Percentiles rank a stretch among this genome's conserved stretches.
Conservation (phyloP, 1,284 basidiomycete species). For the Testicularia cyperi region DNA sequence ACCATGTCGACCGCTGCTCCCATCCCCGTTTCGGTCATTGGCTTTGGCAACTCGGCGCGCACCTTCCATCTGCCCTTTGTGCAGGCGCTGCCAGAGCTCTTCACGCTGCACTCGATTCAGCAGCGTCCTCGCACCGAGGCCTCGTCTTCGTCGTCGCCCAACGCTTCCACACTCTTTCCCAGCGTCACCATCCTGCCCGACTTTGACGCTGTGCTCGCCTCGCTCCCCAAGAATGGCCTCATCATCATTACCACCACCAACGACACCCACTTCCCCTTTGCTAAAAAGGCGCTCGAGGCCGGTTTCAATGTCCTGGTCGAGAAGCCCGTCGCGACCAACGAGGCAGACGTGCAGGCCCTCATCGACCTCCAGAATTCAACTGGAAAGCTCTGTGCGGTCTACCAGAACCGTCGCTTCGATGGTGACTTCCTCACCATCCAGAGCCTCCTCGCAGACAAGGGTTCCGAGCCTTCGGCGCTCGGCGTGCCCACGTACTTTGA, state of each 20-base stretch:
- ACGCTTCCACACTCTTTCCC: constrained; percentile 38
- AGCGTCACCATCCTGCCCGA: constrained; percentile 39
- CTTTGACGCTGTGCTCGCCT: constrained; percentile 44
- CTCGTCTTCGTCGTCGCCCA: constrained; percentile 25
- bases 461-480: constrained; percentile 40
- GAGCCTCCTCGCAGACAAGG: constrained; percentile 38
- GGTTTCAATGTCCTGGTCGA: constrained; percentile 57
- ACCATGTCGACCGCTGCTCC: no score
- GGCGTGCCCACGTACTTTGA: constrained; percentile 53
- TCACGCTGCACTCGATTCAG: constrained; percentile 49
- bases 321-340: constrained; percentile 50
- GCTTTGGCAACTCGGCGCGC: constrained; percentile 50
- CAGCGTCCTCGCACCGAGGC: constrained; percentile 41
- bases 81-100: constrained; percentile 41
- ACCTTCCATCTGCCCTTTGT: constrained; percentile 57
- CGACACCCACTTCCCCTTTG: constrained; percentile 53
- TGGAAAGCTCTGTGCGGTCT: constrained; percentile 53
- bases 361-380: constrained; percentile 32
- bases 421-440: constrained; percentile 56
- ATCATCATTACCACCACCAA: constrained; percentile 58
- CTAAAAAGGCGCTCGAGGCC: constrained; percentile 46
- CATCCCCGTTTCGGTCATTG: constrained; percentile 51
- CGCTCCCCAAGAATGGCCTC: constrained; percentile 50
- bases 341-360: constrained; percentile 38
- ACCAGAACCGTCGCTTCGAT: constrained; percentile 57